phyloP scores from a whole-genome alignment of 169 alveolate genomes.

The Cryptosporidium viatorum region DNA sequence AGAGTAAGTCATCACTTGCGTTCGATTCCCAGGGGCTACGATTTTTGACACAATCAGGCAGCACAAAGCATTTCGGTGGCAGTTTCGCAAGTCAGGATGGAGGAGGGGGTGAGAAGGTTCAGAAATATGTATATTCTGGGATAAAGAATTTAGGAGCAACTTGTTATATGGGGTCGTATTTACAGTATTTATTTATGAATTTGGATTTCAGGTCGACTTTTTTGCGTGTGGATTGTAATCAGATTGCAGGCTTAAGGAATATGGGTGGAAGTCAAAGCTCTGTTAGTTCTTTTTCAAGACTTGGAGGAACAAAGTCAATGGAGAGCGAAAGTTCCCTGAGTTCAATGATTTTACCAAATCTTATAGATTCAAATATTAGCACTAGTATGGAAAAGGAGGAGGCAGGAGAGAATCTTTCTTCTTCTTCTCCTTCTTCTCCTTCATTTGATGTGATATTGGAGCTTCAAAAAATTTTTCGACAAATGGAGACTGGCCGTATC shows the following conservation, averaged over 20 bases:
- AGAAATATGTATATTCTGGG: conserved; percentile 67
- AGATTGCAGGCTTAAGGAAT: background rate
- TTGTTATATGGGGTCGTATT: conserved; percentile 73
- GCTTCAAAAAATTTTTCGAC: conserved; percentile 59
- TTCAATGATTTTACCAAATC: conserved; percentile 35
- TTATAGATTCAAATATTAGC: background rate
- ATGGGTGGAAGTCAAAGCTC: background rate
- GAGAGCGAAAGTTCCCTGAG: conserved; percentile 54
- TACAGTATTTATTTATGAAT: conserved; percentile 74
- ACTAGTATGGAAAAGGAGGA: background rate
- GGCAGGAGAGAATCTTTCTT: background rate
- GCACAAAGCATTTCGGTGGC: background rate
- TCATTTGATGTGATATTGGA: conserved; percentile 44
- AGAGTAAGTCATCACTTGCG: background rate
- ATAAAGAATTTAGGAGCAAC: conserved; percentile 68
- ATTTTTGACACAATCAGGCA: background rate
- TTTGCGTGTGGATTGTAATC: conserved; percentile 10
- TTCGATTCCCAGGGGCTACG: conserved; percentile 21
- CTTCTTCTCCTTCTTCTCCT: background rate
- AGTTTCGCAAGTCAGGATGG: background rate
- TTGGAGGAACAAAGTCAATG: background rate
- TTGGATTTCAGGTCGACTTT: conserved; percentile 68
- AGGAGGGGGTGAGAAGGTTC: background rate
- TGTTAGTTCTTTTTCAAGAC: background rate
- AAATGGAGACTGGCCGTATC: conserved; percentile 56